Evolutionary conservation across 306 rosid genomes (phyloP), one percentile per base, ranked within the genome.

Genomic region (Quercus parvula): DNA sequence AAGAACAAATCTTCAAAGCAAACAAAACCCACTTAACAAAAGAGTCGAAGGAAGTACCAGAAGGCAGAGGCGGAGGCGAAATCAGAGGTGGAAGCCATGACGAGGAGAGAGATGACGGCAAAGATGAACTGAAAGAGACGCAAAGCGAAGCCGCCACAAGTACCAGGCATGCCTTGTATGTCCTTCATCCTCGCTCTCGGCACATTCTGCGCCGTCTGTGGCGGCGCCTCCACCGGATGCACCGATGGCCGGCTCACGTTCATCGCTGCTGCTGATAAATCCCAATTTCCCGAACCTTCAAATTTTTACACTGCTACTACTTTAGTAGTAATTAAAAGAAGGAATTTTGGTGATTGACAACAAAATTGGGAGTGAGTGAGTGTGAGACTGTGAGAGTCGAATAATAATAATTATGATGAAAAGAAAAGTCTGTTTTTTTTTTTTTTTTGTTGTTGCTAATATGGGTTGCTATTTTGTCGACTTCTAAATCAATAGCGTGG

Each of bases 121-220:
- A 80, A 86, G 10, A 75, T 9, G n/a, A 83, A 59, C 82, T 86
- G 89, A 79, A 67, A 82, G 7, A 83, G 70, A 61, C 89, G 86
- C 5, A 86, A 79, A 55, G 66, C 72, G 41, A 86, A 75, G 3
- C 89, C 75, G 6, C 89, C 86, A 2, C 38, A 31, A 25, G 89
- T 86, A 8, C 89, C 89, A 11, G 85, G 89, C 89, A 82, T 86
- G 28, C 86, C 89, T 52, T 86, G 89, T 25, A 83, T 76, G 62
- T 86, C 89, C 67, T 86, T 86, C 84, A 79, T 86, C 57, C 86
- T 61, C 27, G 68, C 82, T 66, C 86, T 68, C 68, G 76, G 76
- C 56, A 61, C 78, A 24, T 77, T 56, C 46, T 57, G 83, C 4
- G 70, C 79, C 54, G 75, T 79, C 30, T 58, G 31, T 0, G 86